Percentiles rank a stretch among this genome's conserved stretches.
These are phyloP conservation scores for Raphanus sativus DNA, from an alignment of 345 rosid species.

Conservation along the genomic window DNA sequence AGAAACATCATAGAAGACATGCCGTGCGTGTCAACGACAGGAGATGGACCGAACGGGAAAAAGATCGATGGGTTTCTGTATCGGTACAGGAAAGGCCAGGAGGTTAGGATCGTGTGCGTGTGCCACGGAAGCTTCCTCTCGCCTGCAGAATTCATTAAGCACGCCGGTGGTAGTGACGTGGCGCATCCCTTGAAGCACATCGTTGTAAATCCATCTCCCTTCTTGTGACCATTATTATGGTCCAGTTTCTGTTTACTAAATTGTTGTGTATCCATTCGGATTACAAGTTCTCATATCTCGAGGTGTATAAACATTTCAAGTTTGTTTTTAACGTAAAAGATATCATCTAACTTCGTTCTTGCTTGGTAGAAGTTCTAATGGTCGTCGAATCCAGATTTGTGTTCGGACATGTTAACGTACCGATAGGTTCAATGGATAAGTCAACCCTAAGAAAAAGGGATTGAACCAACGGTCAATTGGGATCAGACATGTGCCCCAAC, in stretches of 20 bases:
- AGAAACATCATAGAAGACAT: constrained; percentile 63
- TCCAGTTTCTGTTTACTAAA: background rate
- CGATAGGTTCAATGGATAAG: background rate
- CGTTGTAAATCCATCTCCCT: constrained; percentile 59
- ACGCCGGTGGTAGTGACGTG: constrained; percentile 75
- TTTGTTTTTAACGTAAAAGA: constrained; percentile 4
- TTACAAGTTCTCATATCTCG: background rate
- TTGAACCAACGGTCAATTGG: background rate
- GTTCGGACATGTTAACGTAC: background rate
- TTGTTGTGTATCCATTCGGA: constrained; percentile 15
- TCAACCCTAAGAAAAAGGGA: background rate
- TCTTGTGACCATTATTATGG: constrained; percentile 34
- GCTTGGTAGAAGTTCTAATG: background rate
- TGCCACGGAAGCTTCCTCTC: constrained; percentile 88
- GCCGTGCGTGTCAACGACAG: constrained; percentile 83
- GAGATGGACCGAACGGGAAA: constrained; percentile 72
- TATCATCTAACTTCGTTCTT: background rate
- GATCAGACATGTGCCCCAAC: background rate
- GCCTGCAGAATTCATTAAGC: constrained; percentile 81
- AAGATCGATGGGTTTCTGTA: constrained; percentile 81
- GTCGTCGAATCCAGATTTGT: background rate
- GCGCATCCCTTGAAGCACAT: constrained; percentile 77
- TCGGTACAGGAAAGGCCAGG: constrained; percentile 72
- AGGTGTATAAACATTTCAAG: constrained; percentile 19
- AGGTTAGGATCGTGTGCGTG: constrained; percentile 77